Evolutionary conservation across 2,329 filamentous ascomycete species (phyloP), one percentile per base, ranked within the genome.

Genomic region (Drechslerella dactyloides): DNA sequence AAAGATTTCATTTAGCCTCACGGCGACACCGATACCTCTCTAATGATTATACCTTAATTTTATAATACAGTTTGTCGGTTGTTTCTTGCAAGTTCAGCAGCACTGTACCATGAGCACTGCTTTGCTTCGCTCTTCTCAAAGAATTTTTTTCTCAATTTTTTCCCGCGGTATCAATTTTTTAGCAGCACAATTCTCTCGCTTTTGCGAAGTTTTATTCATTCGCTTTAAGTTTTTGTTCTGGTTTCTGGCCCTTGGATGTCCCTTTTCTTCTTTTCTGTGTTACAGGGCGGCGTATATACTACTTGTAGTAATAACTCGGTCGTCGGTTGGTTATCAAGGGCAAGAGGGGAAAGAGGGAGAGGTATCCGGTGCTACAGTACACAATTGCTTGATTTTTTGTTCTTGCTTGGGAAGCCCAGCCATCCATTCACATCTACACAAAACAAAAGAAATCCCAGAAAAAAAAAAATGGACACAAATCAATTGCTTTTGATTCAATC

Each of bases 1-100:
- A 68, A 73, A 69, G 57, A 74, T 74, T 74, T 70, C 55, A 54
- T 69, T 74, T 53, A 74, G 64, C 70, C 70, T 69, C 66, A 50
- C 65, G 59, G 65, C 58, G 65, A 74, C 66, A 72, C 68, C 68
- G 68, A 72, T 72, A 72, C 68, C 68, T 72, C 66, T 70, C 68
- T 72, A 72, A 72, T 72, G 68, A 72, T 50, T 72, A 72, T 62
- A 72, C 60, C 68, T 65, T 72, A 72, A 72, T 72, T 23, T 65
- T 56, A 55, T 72, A 72, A 72, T 72, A 65, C n/a, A 65, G 35
- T 62, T 61, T 60, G 21, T 27, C 62, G 55, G 33, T 60, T 33
- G 24, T 37, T 63, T 59, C 33, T 27, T 52, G 19, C 44, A 21
- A 48, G 27, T 50, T 60, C 54, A 59, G 54, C 55, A 61, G 55